A percentile compares a stretch with the other conserved stretches of the same genome.
These are phyloP conservation scores for Cinnamomum micranthum DNA, from an alignment of 164 flowering plant genomes.

Conservation along the genomic window DNA sequence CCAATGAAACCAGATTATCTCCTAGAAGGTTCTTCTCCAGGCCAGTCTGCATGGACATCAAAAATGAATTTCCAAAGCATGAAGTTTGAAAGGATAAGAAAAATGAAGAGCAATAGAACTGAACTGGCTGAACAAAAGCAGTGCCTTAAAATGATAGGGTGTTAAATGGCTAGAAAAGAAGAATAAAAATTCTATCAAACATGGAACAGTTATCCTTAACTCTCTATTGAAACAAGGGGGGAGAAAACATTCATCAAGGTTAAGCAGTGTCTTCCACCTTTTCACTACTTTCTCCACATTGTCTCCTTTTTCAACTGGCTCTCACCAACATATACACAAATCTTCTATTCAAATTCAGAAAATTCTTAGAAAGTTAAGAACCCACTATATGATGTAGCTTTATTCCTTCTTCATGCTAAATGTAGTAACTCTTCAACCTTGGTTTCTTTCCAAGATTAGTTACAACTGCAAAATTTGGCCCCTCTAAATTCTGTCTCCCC, in stretches of 20 bases:
- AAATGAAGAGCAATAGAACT: too few species aligned
- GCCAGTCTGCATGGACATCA: constrained; percentile 69
- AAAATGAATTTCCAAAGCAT: constrained; percentile 9
- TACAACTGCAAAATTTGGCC: not conserved
- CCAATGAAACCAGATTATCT: constrained; percentile 65
- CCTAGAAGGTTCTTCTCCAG: constrained; percentile 84
- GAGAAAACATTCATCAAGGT: not conserved
- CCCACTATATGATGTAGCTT: not conserved
- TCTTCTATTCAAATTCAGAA: not conserved
- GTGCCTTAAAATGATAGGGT: too few species aligned
- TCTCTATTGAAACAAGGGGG: too few species aligned
- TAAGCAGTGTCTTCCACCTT: not conserved
- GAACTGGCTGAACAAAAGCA: too few species aligned
- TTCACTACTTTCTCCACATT: not conserved
- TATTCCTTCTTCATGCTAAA: not conserved
- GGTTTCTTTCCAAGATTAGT: not conserved
- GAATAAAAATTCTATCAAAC: too few species aligned
- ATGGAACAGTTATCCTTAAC: too few species aligned
- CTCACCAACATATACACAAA: not conserved
- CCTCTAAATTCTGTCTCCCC: not conserved
- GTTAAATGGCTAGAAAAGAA: too few species aligned
- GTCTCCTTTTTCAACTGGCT: not conserved
- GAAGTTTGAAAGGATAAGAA: not conserved
- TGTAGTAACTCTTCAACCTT: not conserved
- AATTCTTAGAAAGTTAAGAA: not conserved